Base-by-base conservation (phyloP, 176 grass and related monocot species). In the Tuctoria greenei region DNA sequence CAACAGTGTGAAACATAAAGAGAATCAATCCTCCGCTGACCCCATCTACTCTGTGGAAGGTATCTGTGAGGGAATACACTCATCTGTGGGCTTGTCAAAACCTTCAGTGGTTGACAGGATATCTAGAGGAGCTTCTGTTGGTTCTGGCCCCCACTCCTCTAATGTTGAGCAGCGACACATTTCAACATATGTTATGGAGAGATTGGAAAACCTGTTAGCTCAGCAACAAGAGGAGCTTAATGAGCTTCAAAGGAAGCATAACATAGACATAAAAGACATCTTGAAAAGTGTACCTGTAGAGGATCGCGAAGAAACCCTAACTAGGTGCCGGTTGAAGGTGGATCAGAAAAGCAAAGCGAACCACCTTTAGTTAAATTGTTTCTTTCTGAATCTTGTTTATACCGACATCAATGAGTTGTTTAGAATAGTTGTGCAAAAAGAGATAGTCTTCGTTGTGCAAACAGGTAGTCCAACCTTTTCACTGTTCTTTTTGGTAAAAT, bases 181-280 rank as follows among this genome's bases (percentile, higher is more conserved):
- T 18, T 41, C 35, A 44, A 58, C 9, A 20, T 74, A 72, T 17
- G n/a, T 72, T 34, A 42, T 4, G 1, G 39, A 75, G 69, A 89
- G 62, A 47, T 47, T 89, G 67, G 44, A 76, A 38, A 10, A 63
- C 36, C 68, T 93, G 42, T 41, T 93, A 17, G 37, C 35, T 4
- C 41, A 87, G 37, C 90, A 93, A 57, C 59, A 85, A 49, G 72
- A 80, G 35, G 90, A 93, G 56, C 73, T 89, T 12, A 73, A 24
- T 63, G 50, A 5, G 4, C 6, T 93, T 26, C 57, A 64, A 75
- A 82, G 51, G 64, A 89, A 93, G 68, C 90, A 89, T 2, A 43
- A 84, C 8, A 40, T 46, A 31, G 84, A 67, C 7, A 76, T 93
- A 76, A 57, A 80, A 20, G 64, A 75, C 16, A 62, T 84, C 10